These are phyloP conservation scores for Avena atlantica DNA, from an alignment of 176 grass and related monocot species.

Conservation along the genomic window DNA sequence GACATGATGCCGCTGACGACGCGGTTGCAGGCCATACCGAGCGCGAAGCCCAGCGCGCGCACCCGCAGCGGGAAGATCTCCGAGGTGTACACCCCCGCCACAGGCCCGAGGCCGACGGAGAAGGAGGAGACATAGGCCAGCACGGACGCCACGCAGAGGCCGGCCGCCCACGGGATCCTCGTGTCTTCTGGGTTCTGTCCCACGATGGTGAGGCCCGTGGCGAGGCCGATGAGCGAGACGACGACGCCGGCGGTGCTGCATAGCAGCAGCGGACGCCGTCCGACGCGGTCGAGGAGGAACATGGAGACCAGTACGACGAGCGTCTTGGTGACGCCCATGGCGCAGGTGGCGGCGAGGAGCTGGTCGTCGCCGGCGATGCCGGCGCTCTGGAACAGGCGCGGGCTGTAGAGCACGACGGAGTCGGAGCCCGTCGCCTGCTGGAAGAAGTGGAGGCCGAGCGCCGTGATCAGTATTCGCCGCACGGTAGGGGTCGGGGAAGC, in stretches of 20 bases:
- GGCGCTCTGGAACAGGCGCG: constrained; percentile 62
- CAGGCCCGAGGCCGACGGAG: constrained; percentile 67
- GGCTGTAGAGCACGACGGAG: constrained; percentile 77
- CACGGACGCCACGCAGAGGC: constrained; percentile 50
- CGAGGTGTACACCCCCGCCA: constrained; percentile 56
- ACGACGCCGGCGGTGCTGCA: constrained; percentile 51
- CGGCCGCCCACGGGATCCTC: constrained; percentile 46
- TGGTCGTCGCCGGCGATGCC: constrained; percentile 45
- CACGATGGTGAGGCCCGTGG: constrained; percentile 49
- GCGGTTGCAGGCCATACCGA: constrained; percentile 61
- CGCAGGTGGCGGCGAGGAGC: constrained; percentile 56
- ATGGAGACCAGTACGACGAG: constrained; percentile 54
- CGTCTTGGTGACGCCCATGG: constrained; percentile 65
- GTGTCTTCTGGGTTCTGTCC: constrained; percentile 1
- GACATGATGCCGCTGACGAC: constrained; percentile 52
- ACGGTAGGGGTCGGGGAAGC: constrained; percentile 43
- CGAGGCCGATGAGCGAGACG: constrained; percentile 52
- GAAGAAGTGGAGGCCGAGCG: constrained; percentile 62
- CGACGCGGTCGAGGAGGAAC: constrained; percentile 66
- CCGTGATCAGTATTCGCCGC: constrained; percentile 53
- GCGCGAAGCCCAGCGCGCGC: constrained; percentile 58
- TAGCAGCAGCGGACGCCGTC: constrained; percentile 64
- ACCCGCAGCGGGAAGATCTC: constrained; percentile 74
- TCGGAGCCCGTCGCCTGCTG: constrained; percentile 70
- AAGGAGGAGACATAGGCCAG: constrained; percentile 60